These are phyloP conservation scores for Stramenopiles sp. DNA, from an alignment of 352 stramenopile species.

Conservation along the genomic window DNA sequence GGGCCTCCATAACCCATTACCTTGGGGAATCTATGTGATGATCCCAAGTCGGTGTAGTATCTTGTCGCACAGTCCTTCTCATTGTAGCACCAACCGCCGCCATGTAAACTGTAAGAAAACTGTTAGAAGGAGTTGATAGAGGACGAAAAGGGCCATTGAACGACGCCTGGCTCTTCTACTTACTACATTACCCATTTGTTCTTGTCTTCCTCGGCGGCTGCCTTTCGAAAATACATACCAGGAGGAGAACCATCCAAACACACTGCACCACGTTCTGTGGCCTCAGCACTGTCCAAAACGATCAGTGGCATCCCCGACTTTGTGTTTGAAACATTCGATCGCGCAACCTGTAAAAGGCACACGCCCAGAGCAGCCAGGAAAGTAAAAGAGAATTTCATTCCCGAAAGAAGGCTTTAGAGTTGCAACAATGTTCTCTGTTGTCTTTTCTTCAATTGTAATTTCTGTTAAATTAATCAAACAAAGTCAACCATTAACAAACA, in stretches of 20 bases:
- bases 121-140: no score
- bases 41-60: not conserved
- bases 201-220: not conserved
- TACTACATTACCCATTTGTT: constrained; percentile 10
- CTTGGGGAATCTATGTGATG: not conserved
- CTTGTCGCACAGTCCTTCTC: not conserved
- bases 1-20: not conserved
- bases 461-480: no score
- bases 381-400: not conserved
- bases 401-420: not conserved
- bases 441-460: no score
- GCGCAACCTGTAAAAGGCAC: not conserved
- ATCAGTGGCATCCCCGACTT: not conserved
- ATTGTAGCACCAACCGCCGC: constrained; percentile 6
- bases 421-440: not conserved
- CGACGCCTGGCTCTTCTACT: no score
- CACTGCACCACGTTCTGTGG: constrained; percentile 5
- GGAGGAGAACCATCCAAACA: constrained; percentile 6
- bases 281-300: not conserved
- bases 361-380: not conserved
- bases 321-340: constrained; percentile 5
- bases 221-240: not conserved
- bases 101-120: no score
- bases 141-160: no score
- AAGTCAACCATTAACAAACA: no score